These are phyloP conservation scores for Articulospora tetracladia DNA, from an alignment of 495 filamentous ascomycete genomes.

Conservation along the genomic window DNA sequence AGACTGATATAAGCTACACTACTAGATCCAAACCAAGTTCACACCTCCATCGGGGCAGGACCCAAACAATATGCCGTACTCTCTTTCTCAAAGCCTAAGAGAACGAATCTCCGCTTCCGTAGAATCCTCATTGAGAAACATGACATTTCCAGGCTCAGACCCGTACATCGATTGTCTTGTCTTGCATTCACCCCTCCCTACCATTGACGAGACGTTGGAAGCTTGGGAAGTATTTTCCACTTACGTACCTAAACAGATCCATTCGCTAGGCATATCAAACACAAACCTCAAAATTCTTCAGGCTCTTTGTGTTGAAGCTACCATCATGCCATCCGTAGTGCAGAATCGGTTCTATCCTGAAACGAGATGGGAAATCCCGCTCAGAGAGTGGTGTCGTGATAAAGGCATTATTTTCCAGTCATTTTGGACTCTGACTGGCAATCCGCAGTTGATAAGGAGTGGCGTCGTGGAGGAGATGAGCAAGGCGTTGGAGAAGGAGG, in stretches of 20 bases:
- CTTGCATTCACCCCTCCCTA: conserved; percentile 64
- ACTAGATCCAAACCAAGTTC: conserved; percentile 79
- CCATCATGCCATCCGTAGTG: conserved; percentile 57
- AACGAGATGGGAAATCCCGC: conserved; percentile 54
- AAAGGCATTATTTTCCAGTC: conserved; percentile 63
- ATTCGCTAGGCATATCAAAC: conserved; percentile 72
- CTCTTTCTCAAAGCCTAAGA: conserved; percentile 42
- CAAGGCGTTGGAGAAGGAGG: conserved; percentile 34
- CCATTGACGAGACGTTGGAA: conserved; percentile 52
- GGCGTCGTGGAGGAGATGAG: conserved; percentile 50
- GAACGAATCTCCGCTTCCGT: conserved; percentile 65
- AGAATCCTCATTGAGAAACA: conserved; percentile 62
- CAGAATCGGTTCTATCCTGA: conserved; percentile 70
- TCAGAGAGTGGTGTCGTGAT: conserved; percentile 60
- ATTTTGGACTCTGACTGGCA: conserved; percentile 79
- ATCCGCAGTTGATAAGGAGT: conserved; percentile 52
- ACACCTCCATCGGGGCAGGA: conserved; percentile 60
- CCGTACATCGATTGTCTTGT: conserved; percentile 71
- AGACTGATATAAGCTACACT: not conserved
- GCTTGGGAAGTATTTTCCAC: conserved; percentile 61
- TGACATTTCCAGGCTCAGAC: conserved; percentile 37
- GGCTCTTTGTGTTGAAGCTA: conserved; percentile 40
- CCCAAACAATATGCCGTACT: conserved; percentile 55
- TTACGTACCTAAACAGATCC: conserved; percentile 60
- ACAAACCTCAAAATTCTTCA: conserved; percentile 49